Percentiles rank a stretch among this genome's conserved stretches.
These are phyloP conservation scores for Ganoderma leucocontextum DNA, from an alignment of 1,284 basidiomycete species.

Conservation along the genomic window DNA sequence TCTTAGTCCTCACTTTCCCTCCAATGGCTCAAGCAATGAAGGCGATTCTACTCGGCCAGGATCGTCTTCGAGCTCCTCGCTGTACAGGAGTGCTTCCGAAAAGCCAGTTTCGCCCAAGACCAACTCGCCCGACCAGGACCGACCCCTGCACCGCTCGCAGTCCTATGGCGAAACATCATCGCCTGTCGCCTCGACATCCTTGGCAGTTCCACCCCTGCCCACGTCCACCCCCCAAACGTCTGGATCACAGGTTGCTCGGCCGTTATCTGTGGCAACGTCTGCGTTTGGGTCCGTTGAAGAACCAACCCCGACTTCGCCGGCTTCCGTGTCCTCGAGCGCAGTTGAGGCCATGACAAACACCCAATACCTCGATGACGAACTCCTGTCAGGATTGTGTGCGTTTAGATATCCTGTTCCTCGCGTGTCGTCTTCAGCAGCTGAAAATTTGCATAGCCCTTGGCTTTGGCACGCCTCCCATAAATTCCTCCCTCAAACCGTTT, in stretches of 20 bases:
- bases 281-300: conserved; percentile 24
- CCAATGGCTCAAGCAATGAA: background rate
- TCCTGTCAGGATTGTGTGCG: conserved; percentile 72
- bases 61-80: conserved; percentile 7
- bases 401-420: conserved; percentile 32
- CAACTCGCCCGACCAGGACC: conserved; percentile 5
- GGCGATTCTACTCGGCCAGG: conserved; percentile 10
- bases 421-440: conserved; percentile 8
- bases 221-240: conserved; percentile 9
- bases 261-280: conserved; percentile 16
- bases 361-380: conserved; percentile 67
- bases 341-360: conserved; percentile 49
- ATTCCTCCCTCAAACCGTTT: conserved; percentile 55
- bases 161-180: conserved; percentile 20
- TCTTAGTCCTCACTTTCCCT: conserved; percentile 10
- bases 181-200: conserved; percentile 10
- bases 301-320: conserved; percentile 3
- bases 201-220: conserved; percentile 12
- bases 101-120: conserved; percentile 23
- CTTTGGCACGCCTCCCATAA: conserved; percentile 66
- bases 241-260: conserved; percentile 1
- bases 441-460: conserved; percentile 60
- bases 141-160: conserved; percentile 24
- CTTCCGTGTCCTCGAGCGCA: conserved; percentile 6
- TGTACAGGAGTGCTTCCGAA: conserved; percentile 28